These are phyloP conservation scores for Stevia rebaudiana DNA, from an alignment of 140 eudicot genomes.

Conservation along the genomic window DNA sequence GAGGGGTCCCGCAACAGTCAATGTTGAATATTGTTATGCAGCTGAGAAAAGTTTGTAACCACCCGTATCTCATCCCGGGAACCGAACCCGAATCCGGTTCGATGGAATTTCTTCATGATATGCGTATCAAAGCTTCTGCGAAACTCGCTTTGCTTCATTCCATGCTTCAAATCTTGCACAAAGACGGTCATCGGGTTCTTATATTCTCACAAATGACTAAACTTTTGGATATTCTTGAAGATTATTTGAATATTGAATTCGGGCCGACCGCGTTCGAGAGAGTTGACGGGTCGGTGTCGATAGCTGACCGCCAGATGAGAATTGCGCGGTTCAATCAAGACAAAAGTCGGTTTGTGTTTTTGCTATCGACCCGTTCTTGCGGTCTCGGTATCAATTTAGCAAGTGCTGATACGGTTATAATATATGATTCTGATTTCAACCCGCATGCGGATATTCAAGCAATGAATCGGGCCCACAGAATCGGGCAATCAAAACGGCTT, in stretches of 20 bases:
- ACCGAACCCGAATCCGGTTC: conserved; percentile 93
- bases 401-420: conserved; percentile 90
- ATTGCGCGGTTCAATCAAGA: conserved; percentile 90
- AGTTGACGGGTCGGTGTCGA: conserved; percentile 95
- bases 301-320: conserved; percentile 77
- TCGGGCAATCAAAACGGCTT: conserved; percentile 87
- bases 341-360: conserved; percentile 75
- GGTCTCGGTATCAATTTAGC: conserved; percentile 98
- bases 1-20: conserved; percentile 78
- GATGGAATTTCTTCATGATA: conserved; percentile 81
- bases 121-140: conserved; percentile 96
- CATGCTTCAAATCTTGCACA: conserved; percentile 69
- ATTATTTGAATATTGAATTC: conserved; percentile 79
- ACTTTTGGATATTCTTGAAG: conserved; percentile 91
- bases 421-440: conserved; percentile 95
- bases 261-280: conserved; percentile 84
- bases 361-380: conserved; percentile 84
- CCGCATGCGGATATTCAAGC: conserved; percentile 99
- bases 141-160: conserved; percentile 76
- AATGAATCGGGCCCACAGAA: conserved; percentile 96
- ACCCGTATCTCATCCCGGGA: conserved; percentile 91
- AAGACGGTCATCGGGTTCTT: conserved; percentile 82
- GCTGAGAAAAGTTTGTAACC: conserved; percentile 89
- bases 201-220: conserved; percentile 96
- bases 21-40: conserved; percentile 96